Percentiles rank a stretch among this genome's conserved stretches.
Conservation (phyloP, 73 alveolate species). For the Paramecium sexaurelia region DNA sequence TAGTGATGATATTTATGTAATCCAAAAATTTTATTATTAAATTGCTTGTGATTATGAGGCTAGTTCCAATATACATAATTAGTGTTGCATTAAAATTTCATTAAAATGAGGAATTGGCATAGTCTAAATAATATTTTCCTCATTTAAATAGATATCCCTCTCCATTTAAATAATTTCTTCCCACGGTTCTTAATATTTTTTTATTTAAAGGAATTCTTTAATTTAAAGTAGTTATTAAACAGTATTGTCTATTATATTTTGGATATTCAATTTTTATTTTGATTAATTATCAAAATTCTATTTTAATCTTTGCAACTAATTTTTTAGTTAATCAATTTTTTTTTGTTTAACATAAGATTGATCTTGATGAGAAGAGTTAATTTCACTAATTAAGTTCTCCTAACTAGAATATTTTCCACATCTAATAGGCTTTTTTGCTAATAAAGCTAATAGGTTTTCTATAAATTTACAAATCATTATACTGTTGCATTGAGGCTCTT, state of each 20-base stretch:
- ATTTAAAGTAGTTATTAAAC: background rate
- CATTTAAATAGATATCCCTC: background rate
- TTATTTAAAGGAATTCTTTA: background rate
- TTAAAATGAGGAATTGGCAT: background rate
- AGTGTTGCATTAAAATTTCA: background rate
- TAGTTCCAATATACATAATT: background rate
- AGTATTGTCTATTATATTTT: background rate
- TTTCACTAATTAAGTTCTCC: background rate
- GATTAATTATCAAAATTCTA: background rate
- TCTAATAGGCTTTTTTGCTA: background rate
- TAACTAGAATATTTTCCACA: background rate
- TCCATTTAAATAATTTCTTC: background rate
- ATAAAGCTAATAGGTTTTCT: background rate
- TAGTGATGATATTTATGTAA: background rate
- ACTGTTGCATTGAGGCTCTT: background rate
- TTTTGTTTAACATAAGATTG: background rate
- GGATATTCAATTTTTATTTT: background rate
- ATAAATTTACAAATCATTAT: background rate
- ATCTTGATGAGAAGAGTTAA: background rate
- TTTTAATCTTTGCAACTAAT: conserved; percentile 1
- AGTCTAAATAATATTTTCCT: background rate
- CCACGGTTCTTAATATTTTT: background rate
- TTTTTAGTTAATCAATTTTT: conserved; percentile 12
- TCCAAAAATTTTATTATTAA: background rate
- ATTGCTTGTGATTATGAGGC: background rate